Percentiles rank a stretch among this genome's conserved stretches.
phyloP scores from a whole-genome alignment of 768 basidiomycete genomes.

The Mycena polygramma region DNA sequence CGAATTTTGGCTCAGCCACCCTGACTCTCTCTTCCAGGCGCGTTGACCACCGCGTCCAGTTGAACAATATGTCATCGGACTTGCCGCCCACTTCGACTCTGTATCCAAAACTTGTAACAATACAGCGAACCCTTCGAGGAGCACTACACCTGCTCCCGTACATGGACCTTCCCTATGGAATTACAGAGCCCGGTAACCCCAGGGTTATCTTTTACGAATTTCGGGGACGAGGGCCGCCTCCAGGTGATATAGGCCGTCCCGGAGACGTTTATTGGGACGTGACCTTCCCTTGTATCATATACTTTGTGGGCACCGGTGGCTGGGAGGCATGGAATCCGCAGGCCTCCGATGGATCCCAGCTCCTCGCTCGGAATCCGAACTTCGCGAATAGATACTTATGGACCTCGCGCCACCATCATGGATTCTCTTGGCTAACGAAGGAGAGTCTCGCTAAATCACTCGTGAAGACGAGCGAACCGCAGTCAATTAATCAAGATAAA shows the following conservation, averaged over 20 bases:
- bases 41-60: too few relatives aligned
- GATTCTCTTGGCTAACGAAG: neutral
- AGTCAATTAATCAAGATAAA: neutral
- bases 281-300: neutral
- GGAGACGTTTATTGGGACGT: constrained; percentile 15
- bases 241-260: neutral
- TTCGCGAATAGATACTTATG: constrained; percentile 2
- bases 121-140: neutral
- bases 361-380: neutral
- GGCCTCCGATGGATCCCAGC: constrained; percentile 2
- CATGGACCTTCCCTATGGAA: neutral
- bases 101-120: neutral
- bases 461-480: neutral
- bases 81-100: neutral
- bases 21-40: too few relatives aligned
- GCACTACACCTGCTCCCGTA: neutral
- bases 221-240: neutral
- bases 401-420: neutral
- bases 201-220: neutral
- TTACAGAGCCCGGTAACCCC: neutral
- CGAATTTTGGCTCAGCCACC: too few relatives aligned
- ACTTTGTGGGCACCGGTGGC: neutral
- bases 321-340: constrained; percentile 4
- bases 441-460: neutral
- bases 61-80: neutral